phyloP scores from a whole-genome alignment of 2,329 filamentous ascomycete species.

The Claviceps africana region DNA sequence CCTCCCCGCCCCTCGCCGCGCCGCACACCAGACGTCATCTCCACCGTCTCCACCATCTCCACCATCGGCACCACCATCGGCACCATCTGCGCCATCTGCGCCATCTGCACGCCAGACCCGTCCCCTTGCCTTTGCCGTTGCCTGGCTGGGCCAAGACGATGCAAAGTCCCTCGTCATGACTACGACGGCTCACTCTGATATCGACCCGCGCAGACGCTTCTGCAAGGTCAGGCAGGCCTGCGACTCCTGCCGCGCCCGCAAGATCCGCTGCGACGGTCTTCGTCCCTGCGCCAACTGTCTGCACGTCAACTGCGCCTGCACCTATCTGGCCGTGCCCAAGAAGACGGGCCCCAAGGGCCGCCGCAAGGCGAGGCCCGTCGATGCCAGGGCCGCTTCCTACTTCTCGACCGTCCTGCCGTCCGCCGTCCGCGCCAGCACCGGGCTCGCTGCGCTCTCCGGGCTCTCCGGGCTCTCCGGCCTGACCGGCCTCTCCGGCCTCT shows the following conservation, averaged over 20 bases:
- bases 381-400: background rate
- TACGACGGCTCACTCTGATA: background rate
- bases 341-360: slow-evolving; percentile 18
- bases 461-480: too few species aligned
- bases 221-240: slow-evolving; percentile 17
- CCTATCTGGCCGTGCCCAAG: slow-evolving; percentile 17
- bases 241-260: slow-evolving; percentile 16
- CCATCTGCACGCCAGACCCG: background rate
- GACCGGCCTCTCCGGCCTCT: too few species aligned
- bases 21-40: too few species aligned
- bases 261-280: slow-evolving; percentile 17
- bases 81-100: background rate
- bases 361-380: slow-evolving; percentile 1
- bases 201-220: slow-evolving; percentile 1
- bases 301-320: slow-evolving; percentile 10
- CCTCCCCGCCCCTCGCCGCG: too few species aligned
- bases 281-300: slow-evolving; percentile 16
- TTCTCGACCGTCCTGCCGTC: slow-evolving; percentile 2
- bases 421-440: background rate
- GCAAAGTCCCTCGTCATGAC: slow-evolving; percentile 1
- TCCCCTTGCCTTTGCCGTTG: too few species aligned
- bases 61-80: too few species aligned
- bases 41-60: too few species aligned
- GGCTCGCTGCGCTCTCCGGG: too few species aligned
- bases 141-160: slow-evolving; percentile 1